Evolutionary conservation across 345 rosid genomes (phyloP), one percentile per base, ranked within the genome.

Genomic region (Moringa oleifera): DNA sequence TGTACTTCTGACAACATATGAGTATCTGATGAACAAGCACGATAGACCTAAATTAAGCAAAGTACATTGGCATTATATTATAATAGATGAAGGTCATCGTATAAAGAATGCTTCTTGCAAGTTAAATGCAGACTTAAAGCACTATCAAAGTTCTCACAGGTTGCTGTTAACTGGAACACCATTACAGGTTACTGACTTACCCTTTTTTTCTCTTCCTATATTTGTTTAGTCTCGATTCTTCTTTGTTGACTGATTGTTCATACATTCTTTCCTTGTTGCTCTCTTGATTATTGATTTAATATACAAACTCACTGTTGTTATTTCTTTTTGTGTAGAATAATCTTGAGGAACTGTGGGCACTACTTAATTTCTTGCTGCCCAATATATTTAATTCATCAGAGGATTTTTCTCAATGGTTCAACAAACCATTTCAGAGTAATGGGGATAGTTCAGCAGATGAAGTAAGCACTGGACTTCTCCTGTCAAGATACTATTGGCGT

Each of bases 51-150:
- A 91, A 72, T 74, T 88, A 59, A 83, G 96, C 75, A 88, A 91
- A 65, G 56, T 91, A 74, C 88, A 85, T 60, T 91, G 97, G 97
- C 97, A 82, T 69, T 91, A 91, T 72, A 80, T 91, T 58, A 85
- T 91, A 75, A 91, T 91, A 72, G 97, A 91, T 76, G 97, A 91
- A 81, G 97, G 97, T 33, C 97, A 91, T 73, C 91, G 97, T 66
- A 91, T 91, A 51, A 91, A 91, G 77, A 91, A 91, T 83, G 97
- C 97, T 59, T 91, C 97, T 62, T 91, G 97, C 84, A 91, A 91
- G 80, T 78, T 91, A 79, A 91, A 91, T 80, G 94, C 97, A 19
- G 97, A 91, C 22, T 75, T 91, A 79, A 91, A 86, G 80, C 90
- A 86, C 79, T 91, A 91, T 75, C 81, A 76, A 68, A 91, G 97